Percentiles rank a stretch among this genome's conserved stretches.
These are phyloP conservation scores for Phaffia australis DNA, from an alignment of 768 basidiomycete species.

Conservation along the genomic window DNA sequence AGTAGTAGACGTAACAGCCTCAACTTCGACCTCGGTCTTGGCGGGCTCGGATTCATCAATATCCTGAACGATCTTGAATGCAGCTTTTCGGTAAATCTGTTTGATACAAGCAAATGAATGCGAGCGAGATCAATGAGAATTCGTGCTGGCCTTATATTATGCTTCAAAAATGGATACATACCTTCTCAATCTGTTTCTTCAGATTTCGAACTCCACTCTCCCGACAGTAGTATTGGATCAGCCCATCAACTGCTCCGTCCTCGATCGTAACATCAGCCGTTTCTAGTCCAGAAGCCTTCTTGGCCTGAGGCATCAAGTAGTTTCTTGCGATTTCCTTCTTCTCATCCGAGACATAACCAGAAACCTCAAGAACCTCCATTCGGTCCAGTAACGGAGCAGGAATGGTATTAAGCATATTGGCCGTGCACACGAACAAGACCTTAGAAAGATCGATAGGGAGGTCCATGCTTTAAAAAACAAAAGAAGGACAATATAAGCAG, in stretches of 20 bases:
- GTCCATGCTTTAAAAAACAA: slow-evolving; percentile 59
- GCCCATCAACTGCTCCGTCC: slow-evolving; percentile 61
- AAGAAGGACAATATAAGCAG: background rate
- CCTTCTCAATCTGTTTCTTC: slow-evolving; percentile 99
- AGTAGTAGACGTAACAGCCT: slow-evolving; percentile 27
- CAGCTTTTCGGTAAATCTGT: slow-evolving; percentile 93
- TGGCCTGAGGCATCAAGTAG: slow-evolving; percentile 87
- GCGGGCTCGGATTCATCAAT: slow-evolving; percentile 48
- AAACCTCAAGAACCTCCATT: slow-evolving; percentile 93
- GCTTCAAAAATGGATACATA: slow-evolving; percentile 33
- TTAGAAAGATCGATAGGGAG: slow-evolving; percentile 92
- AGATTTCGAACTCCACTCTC: slow-evolving; percentile 93
- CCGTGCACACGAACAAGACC: slow-evolving; percentile 87
- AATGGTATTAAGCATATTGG: slow-evolving; percentile 85
- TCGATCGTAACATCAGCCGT: slow-evolving; percentile 72
- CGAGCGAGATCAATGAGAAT: background rate
- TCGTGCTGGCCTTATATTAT: background rate
- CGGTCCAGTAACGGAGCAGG: slow-evolving; percentile 86
- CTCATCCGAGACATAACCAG: slow-evolving; percentile 87
- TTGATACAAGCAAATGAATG: background rate
- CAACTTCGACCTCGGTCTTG: slow-evolving; percentile 36
- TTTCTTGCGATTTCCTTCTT: slow-evolving; percentile 75
- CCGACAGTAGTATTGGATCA: slow-evolving; percentile 94
- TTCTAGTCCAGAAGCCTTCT: slow-evolving; percentile 76
- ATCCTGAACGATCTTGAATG: slow-evolving; percentile 78